Conservation (phyloP, 768 basidiomycete genomes). For the Agaricus blazei region DNA sequence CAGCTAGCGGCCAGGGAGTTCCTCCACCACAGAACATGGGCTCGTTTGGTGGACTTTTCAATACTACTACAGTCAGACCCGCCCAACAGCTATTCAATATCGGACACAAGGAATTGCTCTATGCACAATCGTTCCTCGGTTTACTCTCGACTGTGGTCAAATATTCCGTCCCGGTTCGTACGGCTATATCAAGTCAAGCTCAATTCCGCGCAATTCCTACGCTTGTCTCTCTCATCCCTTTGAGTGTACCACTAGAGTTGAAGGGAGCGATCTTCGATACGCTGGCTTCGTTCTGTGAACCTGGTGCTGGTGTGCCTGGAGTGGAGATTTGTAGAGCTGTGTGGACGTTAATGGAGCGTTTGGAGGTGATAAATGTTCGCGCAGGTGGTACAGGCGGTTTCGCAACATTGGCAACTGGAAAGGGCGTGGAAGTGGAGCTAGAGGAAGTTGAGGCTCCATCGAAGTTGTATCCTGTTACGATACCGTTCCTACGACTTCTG, state of each 20-base stretch:
- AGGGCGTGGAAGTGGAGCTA: constrained; percentile 82
- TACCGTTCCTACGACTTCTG: constrained; percentile 82
- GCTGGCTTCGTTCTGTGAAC: constrained; percentile 76
- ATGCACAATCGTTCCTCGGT: constrained; percentile 77
- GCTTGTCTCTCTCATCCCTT: constrained; percentile 70
- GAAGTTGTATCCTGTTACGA: constrained; percentile 81
- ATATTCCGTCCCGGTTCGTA: constrained; percentile 72
- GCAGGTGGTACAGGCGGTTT: constrained; percentile 31
- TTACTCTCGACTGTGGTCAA: constrained; percentile 73
- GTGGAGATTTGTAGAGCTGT: constrained; percentile 79
- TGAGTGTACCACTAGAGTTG: constrained; percentile 83
- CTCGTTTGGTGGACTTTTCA: constrained; percentile 25
- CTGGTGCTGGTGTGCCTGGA: constrained; percentile 68
- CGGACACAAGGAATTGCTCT: constrained; percentile 66
- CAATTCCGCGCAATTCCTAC: constrained; percentile 82
- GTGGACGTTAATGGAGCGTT: constrained; percentile 80
- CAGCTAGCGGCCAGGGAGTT: constrained; percentile 39
- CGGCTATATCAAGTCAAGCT: constrained; percentile 69
- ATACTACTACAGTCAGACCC: constrained; percentile 33
- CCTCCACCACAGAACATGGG: constrained; percentile 38
- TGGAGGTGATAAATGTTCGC: constrained; percentile 79
- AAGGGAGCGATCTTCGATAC: constrained; percentile 84
- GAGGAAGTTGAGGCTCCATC: constrained; percentile 82
- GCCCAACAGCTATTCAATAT: constrained; percentile 45
- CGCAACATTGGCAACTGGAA: constrained; percentile 49